These are phyloP conservation scores for Diaporthe helianthi DNA, from an alignment of 2,329 filamentous ascomycete species.

Conservation along the genomic window DNA sequence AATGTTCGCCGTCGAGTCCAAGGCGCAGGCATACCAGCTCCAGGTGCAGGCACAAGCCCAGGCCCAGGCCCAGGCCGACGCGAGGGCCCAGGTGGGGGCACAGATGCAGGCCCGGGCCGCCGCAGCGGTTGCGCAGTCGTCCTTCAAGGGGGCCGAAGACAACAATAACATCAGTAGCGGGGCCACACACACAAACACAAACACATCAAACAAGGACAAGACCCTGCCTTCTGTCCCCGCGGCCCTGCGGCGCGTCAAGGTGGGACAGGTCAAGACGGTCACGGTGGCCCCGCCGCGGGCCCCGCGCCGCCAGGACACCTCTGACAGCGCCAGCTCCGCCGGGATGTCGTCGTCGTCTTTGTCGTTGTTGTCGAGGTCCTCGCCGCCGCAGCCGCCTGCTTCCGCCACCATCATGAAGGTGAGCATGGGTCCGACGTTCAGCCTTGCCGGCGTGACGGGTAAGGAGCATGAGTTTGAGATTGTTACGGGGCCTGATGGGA, in stretches of 20 bases:
- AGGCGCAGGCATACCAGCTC: slow-evolving; percentile 26
- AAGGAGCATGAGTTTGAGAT: slow-evolving; percentile 36
- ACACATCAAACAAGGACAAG: slow-evolving; percentile 2
- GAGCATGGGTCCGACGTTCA: slow-evolving; percentile 19
- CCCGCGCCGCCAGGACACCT: slow-evolving; percentile 25
- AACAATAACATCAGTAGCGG: not conserved
- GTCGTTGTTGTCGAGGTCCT: not conserved
- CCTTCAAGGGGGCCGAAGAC: slow-evolving; percentile 1
- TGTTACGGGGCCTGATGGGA: slow-evolving; percentile 16
- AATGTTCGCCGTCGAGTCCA: slow-evolving; percentile 33
- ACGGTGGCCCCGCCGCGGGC: slow-evolving; percentile 25
- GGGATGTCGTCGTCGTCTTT: slow-evolving; percentile 1
- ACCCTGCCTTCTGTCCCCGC: slow-evolving; percentile 11
- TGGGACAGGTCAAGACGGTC: slow-evolving; percentile 34
- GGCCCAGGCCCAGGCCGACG: slow-evolving; percentile 6
- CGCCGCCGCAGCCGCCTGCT: slow-evolving; percentile 12
- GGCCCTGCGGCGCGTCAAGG: slow-evolving; percentile 29
- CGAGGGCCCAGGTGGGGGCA: slow-evolving; percentile 5
- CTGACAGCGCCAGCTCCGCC: slow-evolving; percentile 11
- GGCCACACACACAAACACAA: not conserved
- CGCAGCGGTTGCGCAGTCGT: not conserved
- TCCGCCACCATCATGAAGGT: slow-evolving; percentile 25
- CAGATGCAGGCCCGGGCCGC: slow-evolving; percentile 9
- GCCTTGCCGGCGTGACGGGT: slow-evolving; percentile 29
- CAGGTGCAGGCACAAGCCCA: slow-evolving; percentile 9